Percentiles rank a stretch among this genome's conserved stretches.
These are phyloP conservation scores for Diaporthe longicolla DNA, from an alignment of 2,329 filamentous ascomycete genomes.

Conservation along the genomic window DNA sequence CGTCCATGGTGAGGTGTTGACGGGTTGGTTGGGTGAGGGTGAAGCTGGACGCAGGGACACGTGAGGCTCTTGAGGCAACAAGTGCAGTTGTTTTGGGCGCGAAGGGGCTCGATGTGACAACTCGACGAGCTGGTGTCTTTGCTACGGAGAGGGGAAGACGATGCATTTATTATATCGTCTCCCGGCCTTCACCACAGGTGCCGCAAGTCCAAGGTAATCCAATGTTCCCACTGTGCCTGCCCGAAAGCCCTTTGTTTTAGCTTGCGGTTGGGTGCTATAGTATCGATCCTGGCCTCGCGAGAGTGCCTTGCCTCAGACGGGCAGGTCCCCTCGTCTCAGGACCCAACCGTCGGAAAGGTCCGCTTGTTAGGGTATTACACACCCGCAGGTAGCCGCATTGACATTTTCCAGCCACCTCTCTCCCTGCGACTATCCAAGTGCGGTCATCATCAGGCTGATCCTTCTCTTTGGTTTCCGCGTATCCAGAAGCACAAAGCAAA, in stretches of 20 bases:
- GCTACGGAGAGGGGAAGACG: constrained; percentile 38
- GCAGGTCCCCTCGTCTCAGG: constrained; percentile 36
- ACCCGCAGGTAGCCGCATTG: constrained; percentile 23
- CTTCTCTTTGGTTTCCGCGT: neutral
- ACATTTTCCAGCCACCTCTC: neutral
- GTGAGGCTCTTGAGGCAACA: constrained; percentile 14
- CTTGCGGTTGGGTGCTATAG: constrained; percentile 26
- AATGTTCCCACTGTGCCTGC: constrained; percentile 32
- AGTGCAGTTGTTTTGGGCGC: constrained; percentile 7
- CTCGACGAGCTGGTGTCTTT: constrained; percentile 39
- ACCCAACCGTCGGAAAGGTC: constrained; percentile 2
- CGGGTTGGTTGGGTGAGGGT: constrained; percentile 25
- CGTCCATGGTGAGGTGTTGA: constrained; percentile 64
- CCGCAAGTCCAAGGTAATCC: constrained; percentile 16
- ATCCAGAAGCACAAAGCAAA: too few species aligned
- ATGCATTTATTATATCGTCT: constrained; percentile 40
- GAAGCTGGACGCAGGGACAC: constrained; percentile 10
- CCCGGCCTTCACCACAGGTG: constrained; percentile 3
- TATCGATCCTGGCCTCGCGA: neutral
- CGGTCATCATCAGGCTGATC: neutral
- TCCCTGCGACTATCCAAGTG: neutral
- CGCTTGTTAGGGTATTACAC: constrained; percentile 40
- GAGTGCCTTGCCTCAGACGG: constrained; percentile 36
- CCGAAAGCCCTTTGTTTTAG: constrained; percentile 18
- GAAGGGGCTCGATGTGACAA: constrained; percentile 36